These are phyloP conservation scores for Backusella parvicylindrica DNA, from an alignment of 192 early-diverging fungal species.

Conservation along the genomic window DNA sequence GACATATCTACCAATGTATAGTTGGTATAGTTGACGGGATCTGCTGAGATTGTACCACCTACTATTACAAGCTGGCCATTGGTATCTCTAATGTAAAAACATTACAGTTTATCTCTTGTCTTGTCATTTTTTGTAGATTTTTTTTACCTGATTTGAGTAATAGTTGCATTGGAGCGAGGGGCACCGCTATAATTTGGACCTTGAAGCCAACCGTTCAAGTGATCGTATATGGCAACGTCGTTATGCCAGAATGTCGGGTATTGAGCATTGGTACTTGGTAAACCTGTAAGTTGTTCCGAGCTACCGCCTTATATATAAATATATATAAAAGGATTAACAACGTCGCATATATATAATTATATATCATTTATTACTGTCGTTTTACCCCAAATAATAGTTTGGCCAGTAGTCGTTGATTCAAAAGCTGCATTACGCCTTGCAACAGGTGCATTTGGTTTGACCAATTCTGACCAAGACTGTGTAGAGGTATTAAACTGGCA, in stretches of 20 bases:
- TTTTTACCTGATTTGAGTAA: constrained; percentile 9
- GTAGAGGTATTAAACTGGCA: constrained; percentile 2
- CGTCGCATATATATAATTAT: background rate
- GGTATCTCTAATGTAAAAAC: background rate
- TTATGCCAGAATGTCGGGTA: background rate
- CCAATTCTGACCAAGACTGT: background rate
- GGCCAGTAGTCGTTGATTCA: background rate
- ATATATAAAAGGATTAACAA: background rate
- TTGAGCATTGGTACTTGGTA: background rate
- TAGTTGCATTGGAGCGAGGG: constrained; percentile 2
- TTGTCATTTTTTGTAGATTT: background rate
- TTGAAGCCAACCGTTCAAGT: background rate
- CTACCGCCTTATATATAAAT: background rate
- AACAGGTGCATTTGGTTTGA: background rate
- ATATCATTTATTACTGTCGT: background rate
- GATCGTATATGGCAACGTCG: background rate
- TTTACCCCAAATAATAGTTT: constrained; percentile 8
- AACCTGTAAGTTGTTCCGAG: background rate
- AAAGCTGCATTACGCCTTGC: constrained; percentile 4
- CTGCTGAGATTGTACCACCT: background rate
- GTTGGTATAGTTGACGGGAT: background rate
- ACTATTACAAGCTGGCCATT: constrained; percentile 1
- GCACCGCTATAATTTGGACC: background rate
- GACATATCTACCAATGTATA: constrained; percentile 12
- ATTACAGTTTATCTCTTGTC: background rate